These are phyloP conservation scores for Crithidia thermophila DNA, from an alignment of 208 protist genomes.

Conservation along the genomic window DNA sequence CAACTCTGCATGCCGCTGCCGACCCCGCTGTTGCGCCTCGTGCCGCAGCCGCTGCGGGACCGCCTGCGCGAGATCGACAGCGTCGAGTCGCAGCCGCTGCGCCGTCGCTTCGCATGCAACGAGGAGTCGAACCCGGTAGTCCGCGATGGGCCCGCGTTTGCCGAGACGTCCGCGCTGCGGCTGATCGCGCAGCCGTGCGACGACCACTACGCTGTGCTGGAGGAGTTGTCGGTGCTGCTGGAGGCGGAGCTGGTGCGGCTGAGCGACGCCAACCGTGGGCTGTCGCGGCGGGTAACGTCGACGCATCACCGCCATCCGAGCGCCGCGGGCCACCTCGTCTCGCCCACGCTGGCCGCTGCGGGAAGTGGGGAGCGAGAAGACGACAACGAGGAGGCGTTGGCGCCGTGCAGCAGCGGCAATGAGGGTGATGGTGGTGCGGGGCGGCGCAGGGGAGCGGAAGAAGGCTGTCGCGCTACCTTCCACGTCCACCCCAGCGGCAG, in stretches of 20 bases:
- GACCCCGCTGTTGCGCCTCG: slow-evolving; percentile 33
- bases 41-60: slow-evolving; percentile 26
- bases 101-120: not conserved
- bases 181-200: slow-evolving; percentile 12
- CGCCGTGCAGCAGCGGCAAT: not conserved
- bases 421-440: no score
- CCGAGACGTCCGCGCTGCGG: not conserved
- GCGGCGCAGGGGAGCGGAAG: no score
- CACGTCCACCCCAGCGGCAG: no score
- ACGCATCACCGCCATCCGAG: no score
- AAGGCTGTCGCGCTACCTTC: no score
- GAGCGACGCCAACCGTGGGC: not conserved
- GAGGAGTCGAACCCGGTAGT: not conserved
- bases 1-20: slow-evolving; percentile 42
- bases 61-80: slow-evolving; percentile 20
- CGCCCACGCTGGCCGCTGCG: not conserved
- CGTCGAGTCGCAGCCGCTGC: not conserved
- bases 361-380: not conserved
- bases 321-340: no score
- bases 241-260: slow-evolving; percentile 28
- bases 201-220: slow-evolving; percentile 27
- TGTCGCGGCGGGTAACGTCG: no score
- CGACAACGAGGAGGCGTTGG: slow-evolving; percentile 1
- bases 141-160: not conserved
- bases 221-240: slow-evolving; percentile 26